Percentiles rank a stretch among this genome's conserved stretches.
Evolutionary conservation across 2,329 filamentous ascomycete genomes (phyloP).

Genomic region (Xylaria sp.): DNA sequence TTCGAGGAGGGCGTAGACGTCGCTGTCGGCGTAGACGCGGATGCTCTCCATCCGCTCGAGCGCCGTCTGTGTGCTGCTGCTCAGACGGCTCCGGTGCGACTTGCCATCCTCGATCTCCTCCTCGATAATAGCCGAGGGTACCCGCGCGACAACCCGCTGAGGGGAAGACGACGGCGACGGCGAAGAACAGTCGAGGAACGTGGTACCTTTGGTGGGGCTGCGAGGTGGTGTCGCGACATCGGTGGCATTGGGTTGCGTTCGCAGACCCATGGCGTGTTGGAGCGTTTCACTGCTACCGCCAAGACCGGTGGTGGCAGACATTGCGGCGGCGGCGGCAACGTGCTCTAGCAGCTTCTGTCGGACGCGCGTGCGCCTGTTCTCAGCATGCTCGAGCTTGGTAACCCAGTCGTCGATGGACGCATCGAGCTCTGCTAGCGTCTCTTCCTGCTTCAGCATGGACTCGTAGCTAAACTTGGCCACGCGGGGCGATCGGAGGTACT

Average conservation of each 20-base stretch:
- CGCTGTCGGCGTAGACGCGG: slow-evolving; percentile 73
- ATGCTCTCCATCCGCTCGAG: slow-evolving; percentile 67
- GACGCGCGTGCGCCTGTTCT: slow-evolving; percentile 78
- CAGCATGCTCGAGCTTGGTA: slow-evolving; percentile 80
- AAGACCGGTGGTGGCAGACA: slow-evolving; percentile 52
- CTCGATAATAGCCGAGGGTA: slow-evolving; percentile 67
- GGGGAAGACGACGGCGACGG: slow-evolving; percentile 59
- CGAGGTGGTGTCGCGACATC: slow-evolving; percentile 67
- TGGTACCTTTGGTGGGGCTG: slow-evolving; percentile 63
- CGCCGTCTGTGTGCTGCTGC: slow-evolving; percentile 44
- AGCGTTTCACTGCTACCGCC: slow-evolving; percentile 53
- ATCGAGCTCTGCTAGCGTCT: slow-evolving; percentile 80
- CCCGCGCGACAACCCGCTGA: slow-evolving; percentile 62
- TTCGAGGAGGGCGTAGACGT: slow-evolving; percentile 72
- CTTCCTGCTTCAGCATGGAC: slow-evolving; percentile 81
- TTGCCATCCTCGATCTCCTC: slow-evolving; percentile 56
- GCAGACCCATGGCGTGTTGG: slow-evolving; percentile 56
- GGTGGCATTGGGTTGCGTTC: slow-evolving; percentile 50
- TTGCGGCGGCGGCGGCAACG: slow-evolving; percentile 75
- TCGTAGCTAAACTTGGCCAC: slow-evolving; percentile 78
- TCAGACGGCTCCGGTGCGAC: slow-evolving; percentile 37
- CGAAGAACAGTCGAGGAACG: slow-evolving; percentile 44
- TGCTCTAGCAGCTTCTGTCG: slow-evolving; percentile 85
- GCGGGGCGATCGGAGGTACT: slow-evolving; percentile 77
- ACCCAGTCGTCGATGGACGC: slow-evolving; percentile 84